phyloP scores from a whole-genome alignment of 129 eudicot species.

The Lactuca saligna region DNA sequence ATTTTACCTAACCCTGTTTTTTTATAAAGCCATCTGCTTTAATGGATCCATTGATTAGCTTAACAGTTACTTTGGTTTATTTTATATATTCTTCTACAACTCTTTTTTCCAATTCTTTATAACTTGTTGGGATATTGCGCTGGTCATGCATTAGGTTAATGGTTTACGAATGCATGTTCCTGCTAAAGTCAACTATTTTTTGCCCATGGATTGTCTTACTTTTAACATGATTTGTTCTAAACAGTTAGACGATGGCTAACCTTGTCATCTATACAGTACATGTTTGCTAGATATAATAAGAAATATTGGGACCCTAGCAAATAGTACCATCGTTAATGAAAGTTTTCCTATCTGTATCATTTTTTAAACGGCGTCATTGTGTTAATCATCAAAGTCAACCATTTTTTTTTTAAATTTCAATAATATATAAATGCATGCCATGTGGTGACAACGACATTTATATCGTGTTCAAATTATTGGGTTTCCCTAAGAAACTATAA shows the following conservation, averaged over 20 bases:
- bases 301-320: too few species aligned
- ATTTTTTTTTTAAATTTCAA: background rate
- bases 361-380: background rate
- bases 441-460: background rate
- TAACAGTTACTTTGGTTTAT: background rate
- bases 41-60: background rate
- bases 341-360: background rate
- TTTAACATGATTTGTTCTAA: background rate
- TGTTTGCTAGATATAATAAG: too few species aligned
- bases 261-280: background rate
- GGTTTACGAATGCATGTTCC: slow-evolving; percentile 11
- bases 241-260: background rate
- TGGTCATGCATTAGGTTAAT: slow-evolving; percentile 23
- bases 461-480: background rate
- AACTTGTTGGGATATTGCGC: background rate
- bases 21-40: background rate
- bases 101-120: background rate
- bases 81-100: background rate
- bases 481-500: slow-evolving; percentile 12
- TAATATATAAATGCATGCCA: slow-evolving; percentile 13
- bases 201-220: background rate
- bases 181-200: slow-evolving; percentile 16
- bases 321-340: too few species aligned
- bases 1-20: background rate
- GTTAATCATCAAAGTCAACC: background rate